Percentiles rank a stretch among this genome's conserved stretches.
phyloP scores from a whole-genome alignment of 805 yeast genomes.

The Ogataea nitratoaversa region DNA sequence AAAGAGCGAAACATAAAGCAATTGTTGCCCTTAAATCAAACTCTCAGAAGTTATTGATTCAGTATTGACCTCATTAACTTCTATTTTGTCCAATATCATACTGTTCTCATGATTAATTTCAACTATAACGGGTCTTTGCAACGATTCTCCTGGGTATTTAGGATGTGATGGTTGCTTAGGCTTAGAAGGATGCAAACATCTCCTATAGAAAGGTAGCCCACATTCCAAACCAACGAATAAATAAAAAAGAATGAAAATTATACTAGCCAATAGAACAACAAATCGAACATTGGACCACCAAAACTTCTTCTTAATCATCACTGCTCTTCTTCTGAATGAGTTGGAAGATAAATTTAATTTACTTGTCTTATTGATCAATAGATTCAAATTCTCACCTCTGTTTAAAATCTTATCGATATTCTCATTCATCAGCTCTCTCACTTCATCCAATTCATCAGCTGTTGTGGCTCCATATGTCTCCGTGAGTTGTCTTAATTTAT shows the following conservation, averaged over 20 bases:
- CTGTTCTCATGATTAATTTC: too few relatives aligned
- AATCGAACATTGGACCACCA: constrained; percentile 63
- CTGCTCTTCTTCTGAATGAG: constrained; percentile 68
- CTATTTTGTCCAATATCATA: too few relatives aligned
- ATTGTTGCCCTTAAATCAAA: too few relatives aligned
- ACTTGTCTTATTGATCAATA: constrained; percentile 76
- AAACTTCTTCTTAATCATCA: constrained; percentile 55
- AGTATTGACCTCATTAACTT: too few relatives aligned
- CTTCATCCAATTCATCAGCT: constrained; percentile 57
- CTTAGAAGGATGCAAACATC: constrained; percentile 34
- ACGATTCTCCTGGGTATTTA: too few relatives aligned
- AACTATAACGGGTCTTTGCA: too few relatives aligned
- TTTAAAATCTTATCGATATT: constrained; percentile 67
- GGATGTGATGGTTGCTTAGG: constrained; percentile 24
- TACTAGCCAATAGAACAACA: constrained; percentile 26
- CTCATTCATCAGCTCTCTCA: constrained; percentile 64
- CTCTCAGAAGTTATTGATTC: too few relatives aligned
- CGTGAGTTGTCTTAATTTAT: constrained; percentile 38
- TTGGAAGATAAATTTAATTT: constrained; percentile 61
- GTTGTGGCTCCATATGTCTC: constrained; percentile 29
- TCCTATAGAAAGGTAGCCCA: constrained; percentile 47
- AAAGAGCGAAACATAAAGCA: too few relatives aligned
- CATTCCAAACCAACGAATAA: constrained; percentile 47
- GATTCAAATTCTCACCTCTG: constrained; percentile 72
- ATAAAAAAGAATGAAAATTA: constrained; percentile 36